A percentile compares a stretch with the other conserved stretches of the same genome.
These are phyloP conservation scores for Cairneyella variabilis DNA, from an alignment of 495 filamentous ascomycete species.

Conservation along the genomic window DNA sequence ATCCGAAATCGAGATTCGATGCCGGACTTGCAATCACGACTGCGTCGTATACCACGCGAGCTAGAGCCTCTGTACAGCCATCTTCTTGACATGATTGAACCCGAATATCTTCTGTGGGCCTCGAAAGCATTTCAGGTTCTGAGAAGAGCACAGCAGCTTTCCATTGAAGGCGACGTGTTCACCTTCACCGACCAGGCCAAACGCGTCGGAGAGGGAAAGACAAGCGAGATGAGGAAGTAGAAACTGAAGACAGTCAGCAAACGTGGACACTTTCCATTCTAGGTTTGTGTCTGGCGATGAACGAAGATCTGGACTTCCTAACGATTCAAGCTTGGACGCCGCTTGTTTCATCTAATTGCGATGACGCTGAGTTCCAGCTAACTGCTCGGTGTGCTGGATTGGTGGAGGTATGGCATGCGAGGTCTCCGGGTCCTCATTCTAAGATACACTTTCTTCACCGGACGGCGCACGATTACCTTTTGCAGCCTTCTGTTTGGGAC, in stretches of 20 bases:
- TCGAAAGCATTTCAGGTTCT: constrained; percentile 15
- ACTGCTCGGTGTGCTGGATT: constrained; percentile 14
- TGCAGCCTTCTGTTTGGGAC: background rate
- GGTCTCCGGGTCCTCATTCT: background rate
- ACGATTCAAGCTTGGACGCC: background rate
- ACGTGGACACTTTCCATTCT: background rate
- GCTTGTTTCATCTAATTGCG: background rate
- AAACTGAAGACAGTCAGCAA: background rate
- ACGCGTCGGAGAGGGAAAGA: background rate
- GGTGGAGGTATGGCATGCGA: background rate
- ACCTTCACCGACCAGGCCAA: background rate
- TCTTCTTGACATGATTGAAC: constrained; percentile 9
- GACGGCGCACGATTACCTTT: background rate
- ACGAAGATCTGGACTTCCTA: background rate
- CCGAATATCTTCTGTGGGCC: background rate
- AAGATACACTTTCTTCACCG: constrained; percentile 8
- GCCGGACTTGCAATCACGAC: background rate
- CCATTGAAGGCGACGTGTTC: background rate
- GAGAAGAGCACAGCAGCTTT: background rate
- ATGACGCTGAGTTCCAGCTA: background rate
- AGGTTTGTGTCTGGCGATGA: constrained; percentile 6
- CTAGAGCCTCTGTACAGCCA: constrained; percentile 12
- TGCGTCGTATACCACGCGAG: constrained; percentile 1
- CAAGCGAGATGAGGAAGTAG: background rate
- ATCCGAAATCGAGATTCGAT: constrained; percentile 6